Evolutionary conservation across 202 grass and related monocot genomes (phyloP).

Genomic region (Dendrocalamus latiflorus): DNA sequence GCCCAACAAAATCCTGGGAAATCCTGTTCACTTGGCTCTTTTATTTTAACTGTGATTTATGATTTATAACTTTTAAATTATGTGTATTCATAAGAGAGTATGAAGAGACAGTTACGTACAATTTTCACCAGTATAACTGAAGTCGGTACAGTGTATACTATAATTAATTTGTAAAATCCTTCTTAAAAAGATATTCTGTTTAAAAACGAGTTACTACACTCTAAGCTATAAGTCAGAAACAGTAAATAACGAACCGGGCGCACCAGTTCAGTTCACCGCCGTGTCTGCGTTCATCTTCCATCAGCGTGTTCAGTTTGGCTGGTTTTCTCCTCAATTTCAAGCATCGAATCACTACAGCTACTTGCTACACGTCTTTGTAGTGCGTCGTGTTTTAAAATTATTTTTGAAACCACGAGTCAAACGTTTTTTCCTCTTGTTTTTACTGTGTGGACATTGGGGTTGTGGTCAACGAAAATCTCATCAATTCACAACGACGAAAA

Average conservation of each 20-base stretch:
- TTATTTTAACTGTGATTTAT: too few relatives aligned
- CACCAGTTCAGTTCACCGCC: not conserved
- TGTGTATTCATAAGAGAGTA: too few relatives aligned
- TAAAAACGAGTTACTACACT: accelerated
- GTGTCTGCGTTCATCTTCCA: not conserved
- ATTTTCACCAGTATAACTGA: too few relatives aligned
- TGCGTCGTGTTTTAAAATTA: not conserved
- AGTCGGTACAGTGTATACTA: too few relatives aligned
- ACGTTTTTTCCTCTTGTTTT: not conserved
- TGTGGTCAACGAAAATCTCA: not conserved
- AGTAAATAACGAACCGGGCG: too few relatives aligned
- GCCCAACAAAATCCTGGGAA: not conserved
- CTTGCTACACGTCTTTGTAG: not conserved
- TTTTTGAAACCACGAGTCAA: not conserved
- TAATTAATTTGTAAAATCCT: too few relatives aligned
- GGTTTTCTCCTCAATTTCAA: not conserved
- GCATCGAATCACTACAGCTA: not conserved
- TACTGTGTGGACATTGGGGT: not conserved
- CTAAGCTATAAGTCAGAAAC: too few relatives aligned
- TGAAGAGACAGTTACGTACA: too few relatives aligned
- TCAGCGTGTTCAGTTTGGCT: not conserved
- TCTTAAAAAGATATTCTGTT: too few relatives aligned
- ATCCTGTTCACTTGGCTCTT: too few relatives aligned
- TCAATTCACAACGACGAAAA: not conserved
- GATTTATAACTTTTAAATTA: too few relatives aligned